phyloP scores from a whole-genome alignment of 2,329 filamentous ascomycete genomes.

The Diplodia sapinea region DNA sequence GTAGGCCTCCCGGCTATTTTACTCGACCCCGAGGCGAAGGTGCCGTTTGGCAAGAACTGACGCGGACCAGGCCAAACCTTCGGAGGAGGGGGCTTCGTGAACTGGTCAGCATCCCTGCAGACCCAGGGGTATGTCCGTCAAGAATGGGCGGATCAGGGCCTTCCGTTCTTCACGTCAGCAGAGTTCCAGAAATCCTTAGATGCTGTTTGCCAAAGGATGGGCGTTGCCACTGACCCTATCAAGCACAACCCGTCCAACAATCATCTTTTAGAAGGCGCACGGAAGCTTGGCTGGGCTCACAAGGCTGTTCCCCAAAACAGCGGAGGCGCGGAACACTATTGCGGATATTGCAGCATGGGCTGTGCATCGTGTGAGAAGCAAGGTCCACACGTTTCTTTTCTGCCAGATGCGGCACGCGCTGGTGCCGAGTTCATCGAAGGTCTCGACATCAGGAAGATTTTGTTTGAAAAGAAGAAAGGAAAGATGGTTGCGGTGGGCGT shows the following conservation, averaged over 20 bases:
- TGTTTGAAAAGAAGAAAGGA: constrained; percentile 66
- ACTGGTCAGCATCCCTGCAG: constrained; percentile 75
- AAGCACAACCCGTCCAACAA: constrained; percentile 75
- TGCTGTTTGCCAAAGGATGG: constrained; percentile 78
- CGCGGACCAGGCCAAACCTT: constrained; percentile 67
- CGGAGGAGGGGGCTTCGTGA: constrained; percentile 87
- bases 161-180: constrained; percentile 74
- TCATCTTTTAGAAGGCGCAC: constrained; percentile 74
- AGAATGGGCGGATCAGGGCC: constrained; percentile 76
- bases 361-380: constrained; percentile 74
- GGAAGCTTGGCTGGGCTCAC: constrained; percentile 74
- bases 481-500: constrained; percentile 71
- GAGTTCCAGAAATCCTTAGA: constrained; percentile 82
- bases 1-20: neutral
- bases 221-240: constrained; percentile 69
- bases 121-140: constrained; percentile 77
- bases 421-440: constrained; percentile 86
- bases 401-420: constrained; percentile 77
- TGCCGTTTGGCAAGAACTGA: neutral
- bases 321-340: constrained; percentile 74
- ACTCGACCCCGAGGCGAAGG: neutral
- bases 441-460: constrained; percentile 71
- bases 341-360: constrained; percentile 66
- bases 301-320: constrained; percentile 80
- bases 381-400: constrained; percentile 75